Evolutionary conservation across 257 asterid species (phyloP), one percentile per base, ranked within the genome.

Genomic region (Galeopsis tetrahit): DNA sequence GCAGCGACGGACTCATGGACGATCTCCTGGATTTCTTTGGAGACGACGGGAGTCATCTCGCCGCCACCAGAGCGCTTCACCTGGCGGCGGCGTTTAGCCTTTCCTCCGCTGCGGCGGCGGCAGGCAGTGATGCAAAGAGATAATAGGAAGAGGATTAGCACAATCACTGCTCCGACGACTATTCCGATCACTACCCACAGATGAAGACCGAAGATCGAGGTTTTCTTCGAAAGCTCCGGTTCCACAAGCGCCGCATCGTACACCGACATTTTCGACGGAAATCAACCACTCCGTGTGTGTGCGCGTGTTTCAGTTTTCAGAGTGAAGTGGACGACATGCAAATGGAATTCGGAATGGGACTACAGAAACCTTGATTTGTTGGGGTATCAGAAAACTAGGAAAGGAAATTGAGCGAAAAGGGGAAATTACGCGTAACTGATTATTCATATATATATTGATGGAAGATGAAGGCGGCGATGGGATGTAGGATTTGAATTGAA

Each of bases 111-210:
- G 49, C 86, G 86, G 79, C 88, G 88, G 82, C 98, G 97, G 34
- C 79, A 85, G 69, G 95, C 90, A 63, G 96, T 89, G 85, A 94
- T 75, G 84, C 98, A 94, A 42, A 94, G 83, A 5, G 97, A 94
- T 2, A 88, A 44, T 1, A 91, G 79, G 71, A 94, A 91, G 31
- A 94, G 84, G 36, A 94, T 82, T 40, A 94, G 87, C 66, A 91
- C 97, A 73, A 94, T 86, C 48, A 85, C 96, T 7, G 82, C 96
- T 71, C 98, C 98, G 14, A 85, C 89, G 68, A 91, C 80, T 66
- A 94, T 91, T 38, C 98, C 98, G 67, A 94, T 91, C 70, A 94
- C 96, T 49, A 88, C 96, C 96, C 96, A 85, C 10, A 94, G 84
- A 55, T 80, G 89, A 46, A 94, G 82, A 13, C 98, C 98, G 73